These are phyloP conservation scores for Diaporthe eres DNA, from an alignment of 2,329 filamentous ascomycete genomes.

Conservation along the genomic window DNA sequence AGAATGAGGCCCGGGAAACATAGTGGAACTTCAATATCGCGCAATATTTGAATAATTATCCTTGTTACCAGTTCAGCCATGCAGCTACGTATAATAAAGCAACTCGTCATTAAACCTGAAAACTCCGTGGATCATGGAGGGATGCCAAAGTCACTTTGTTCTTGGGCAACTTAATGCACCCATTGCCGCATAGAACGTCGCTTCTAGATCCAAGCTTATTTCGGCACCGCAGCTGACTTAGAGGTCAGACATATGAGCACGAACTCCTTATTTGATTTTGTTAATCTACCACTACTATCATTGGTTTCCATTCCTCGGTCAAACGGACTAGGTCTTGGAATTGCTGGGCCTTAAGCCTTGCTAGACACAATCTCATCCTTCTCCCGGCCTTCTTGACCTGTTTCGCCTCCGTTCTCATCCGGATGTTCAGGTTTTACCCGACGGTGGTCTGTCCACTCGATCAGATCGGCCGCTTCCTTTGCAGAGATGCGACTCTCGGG, in stretches of 20 bases:
- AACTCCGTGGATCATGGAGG: neutral
- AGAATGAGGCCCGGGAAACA: neutral
- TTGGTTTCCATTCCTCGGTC: neutral
- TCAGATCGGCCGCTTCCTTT: neutral
- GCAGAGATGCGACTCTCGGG: neutral
- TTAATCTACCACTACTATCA: neutral
- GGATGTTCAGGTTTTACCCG: neutral
- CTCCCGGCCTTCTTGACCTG: neutral
- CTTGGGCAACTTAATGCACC: neutral
- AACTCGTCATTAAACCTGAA: neutral
- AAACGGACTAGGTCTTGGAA: neutral
- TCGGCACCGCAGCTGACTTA: neutral
- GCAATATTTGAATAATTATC: neutral
- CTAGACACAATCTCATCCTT: neutral
- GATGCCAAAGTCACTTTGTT: neutral
- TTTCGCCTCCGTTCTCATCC: too few species aligned
- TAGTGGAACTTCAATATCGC: neutral
- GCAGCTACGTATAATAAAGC: neutral
- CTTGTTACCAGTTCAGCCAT: neutral
- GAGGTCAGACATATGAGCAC: neutral
- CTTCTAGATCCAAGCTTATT: neutral
- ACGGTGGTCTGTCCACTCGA: conserved; percentile 1
- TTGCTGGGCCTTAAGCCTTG: neutral
- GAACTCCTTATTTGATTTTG: neutral
- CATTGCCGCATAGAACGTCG: neutral